Evolutionary conservation across 192 early-diverging fungal genomes (phyloP), one percentile per base, ranked within the genome.

Genomic region (Entomortierella lignicola): DNA sequence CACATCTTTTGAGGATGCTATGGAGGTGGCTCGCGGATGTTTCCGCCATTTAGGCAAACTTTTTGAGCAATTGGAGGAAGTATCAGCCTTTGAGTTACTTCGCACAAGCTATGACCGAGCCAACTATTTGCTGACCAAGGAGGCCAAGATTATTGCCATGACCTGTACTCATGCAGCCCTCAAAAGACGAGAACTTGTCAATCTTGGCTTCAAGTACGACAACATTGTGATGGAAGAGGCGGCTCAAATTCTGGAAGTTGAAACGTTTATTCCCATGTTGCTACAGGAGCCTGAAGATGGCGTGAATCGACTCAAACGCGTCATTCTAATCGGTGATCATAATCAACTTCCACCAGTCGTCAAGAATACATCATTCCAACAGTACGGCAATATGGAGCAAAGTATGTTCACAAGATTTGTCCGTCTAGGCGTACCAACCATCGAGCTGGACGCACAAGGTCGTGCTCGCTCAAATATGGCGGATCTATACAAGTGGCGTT

Each of bases 211-310:
- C 91, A 92, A 95, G 60, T 98, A 95, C 80, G 95, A 98, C 69
- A 95, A 88, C 53, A 91, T 99, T 20, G 86, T 99, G 29, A 96
- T 99, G 92, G 98, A 99, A 84, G 98, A 99, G 77, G 92, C 95
- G 1, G 97, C 94, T 15, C 96, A 98, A 75, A 91, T 98, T 25
- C 77, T 99, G 15, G 97, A 99, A 74, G 91, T 99, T 12, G 97
- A 99, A 69, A 91, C 97, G 15, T 93, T 98, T 66, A 94, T 99
- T 26, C 97, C 98, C 10, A 82, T 99, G 77, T 69, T 94, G 37
- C 80, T 99, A 7, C 96, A 97, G 82, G 90, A 84, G 57, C 85
- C 88, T 7, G 86, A 92, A 39, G 87, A 85, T 74, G 88, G 86
- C 10, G 69, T 67, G 69, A 91, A 75, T 69, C 89, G 91, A 0